phyloP scores from a whole-genome alignment of 257 asterid species.

The Solanum lignicaule region DNA sequence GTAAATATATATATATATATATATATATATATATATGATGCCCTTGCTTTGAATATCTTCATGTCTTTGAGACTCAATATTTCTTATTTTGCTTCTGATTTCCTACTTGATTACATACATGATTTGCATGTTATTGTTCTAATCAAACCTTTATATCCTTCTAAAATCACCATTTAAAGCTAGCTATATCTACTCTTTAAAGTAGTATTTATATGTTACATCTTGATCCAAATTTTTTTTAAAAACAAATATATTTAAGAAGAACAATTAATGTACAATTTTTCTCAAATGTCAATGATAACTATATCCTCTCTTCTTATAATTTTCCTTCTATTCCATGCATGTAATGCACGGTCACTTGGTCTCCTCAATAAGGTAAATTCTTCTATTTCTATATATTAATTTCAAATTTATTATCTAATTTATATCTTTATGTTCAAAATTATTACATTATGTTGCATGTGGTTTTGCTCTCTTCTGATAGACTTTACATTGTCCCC shows the following conservation, averaged over 20 bases:
- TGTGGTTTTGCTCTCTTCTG: neutral
- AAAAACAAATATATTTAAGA: neutral
- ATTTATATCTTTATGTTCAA: neutral
- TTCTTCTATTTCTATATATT: neutral
- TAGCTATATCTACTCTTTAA: neutral
- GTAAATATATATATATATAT: too few relatives aligned
- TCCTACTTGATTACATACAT: neutral
- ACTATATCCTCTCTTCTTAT: neutral
- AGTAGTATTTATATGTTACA: constrained; percentile 20
- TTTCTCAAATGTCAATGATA: neutral
- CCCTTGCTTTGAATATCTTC: too few relatives aligned
- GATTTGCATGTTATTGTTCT: constrained; percentile 37
- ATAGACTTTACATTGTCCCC: too few relatives aligned
- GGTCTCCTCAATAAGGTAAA: neutral
- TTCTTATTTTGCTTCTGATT: too few relatives aligned
- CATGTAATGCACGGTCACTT: neutral
- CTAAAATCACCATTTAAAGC: constrained; percentile 20
- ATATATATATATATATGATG: too few relatives aligned
- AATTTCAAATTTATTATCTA: neutral
- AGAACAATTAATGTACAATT: neutral
- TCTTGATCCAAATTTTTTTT: neutral
- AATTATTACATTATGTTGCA: too few relatives aligned
- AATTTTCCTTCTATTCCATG: neutral
- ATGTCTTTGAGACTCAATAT: too few relatives aligned
- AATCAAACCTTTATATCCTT: constrained; percentile 3